Conservation (phyloP, 78 protist species). For the Paulinella micropora region DNA sequence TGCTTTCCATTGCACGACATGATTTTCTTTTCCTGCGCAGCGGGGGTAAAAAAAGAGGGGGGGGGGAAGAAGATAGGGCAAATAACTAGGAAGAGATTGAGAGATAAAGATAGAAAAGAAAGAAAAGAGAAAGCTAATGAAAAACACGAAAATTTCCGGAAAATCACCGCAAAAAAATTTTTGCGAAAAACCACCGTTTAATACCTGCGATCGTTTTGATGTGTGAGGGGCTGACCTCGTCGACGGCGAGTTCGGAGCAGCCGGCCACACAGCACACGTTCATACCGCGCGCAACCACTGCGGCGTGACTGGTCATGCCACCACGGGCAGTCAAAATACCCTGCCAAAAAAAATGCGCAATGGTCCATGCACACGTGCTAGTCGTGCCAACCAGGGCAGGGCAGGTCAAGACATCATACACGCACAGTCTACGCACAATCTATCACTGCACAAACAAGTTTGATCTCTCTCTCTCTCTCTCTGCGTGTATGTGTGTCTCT, state of each 20-base stretch:
- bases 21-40: constrained; percentile 27
- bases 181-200: no score
- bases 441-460: no score
- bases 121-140: background rate
- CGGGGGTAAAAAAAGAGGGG: background rate
- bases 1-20: constrained; percentile 13
- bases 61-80: background rate
- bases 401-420: no score
- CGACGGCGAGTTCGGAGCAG: background rate
- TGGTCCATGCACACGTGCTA: no score
- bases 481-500: no score
- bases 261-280: constrained; percentile 61
- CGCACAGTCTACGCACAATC: no score
- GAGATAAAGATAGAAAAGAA: no score
- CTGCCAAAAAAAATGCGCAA: background rate
- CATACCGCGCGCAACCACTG: constrained; percentile 71
- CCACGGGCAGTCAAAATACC: constrained; percentile 65
- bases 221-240: background rate
- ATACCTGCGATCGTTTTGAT: no score
- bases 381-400: no score
- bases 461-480: no score
- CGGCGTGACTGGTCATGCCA: constrained; percentile 62
- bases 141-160: background rate
- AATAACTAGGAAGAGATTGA: background rate
- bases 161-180: no score